These are phyloP conservation scores for Musa balbisiana DNA, from an alignment of 202 grass and related monocot species.

Conservation along the genomic window DNA sequence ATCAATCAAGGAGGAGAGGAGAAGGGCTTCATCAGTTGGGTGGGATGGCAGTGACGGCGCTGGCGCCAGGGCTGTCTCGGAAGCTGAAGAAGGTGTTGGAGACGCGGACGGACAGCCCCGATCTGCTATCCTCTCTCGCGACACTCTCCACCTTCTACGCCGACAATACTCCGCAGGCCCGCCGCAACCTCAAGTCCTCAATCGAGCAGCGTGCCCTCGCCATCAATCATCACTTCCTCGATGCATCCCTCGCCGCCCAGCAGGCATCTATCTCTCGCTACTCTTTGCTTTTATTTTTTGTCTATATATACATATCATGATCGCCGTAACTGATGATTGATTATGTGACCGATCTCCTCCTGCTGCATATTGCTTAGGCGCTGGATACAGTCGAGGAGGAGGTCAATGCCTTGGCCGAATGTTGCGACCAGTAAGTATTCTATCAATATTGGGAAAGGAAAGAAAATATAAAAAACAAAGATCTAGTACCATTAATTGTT, in stretches of 20 bases:
- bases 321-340: not conserved
- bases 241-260: constrained; percentile 70
- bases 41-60: constrained; percentile 24
- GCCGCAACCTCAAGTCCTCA: constrained; percentile 92
- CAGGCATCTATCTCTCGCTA: constrained; percentile 27
- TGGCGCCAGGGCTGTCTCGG: constrained; percentile 76
- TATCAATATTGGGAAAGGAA: not conserved
- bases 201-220: constrained; percentile 80
- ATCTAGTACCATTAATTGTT: not conserved
- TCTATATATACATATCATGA: not conserved
- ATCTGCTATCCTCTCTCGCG: constrained; percentile 80
- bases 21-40: not conserved
- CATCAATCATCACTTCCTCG: constrained; percentile 92
- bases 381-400: constrained; percentile 86
- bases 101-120: constrained; percentile 81
- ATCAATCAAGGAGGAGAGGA: no score
- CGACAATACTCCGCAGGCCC: constrained; percentile 83
- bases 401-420: constrained; percentile 62
- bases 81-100: constrained; percentile 99
- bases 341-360: not conserved
- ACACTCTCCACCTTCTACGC: constrained; percentile 82
- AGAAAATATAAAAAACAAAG: not conserved
- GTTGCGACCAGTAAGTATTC: constrained; percentile 70
- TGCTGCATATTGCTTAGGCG: constrained; percentile 31
- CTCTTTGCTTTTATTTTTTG: not conserved